Percentiles rank a stretch among this genome's conserved stretches.
Evolutionary conservation across 495 filamentous ascomycete genomes (phyloP).

Genomic region (Saxophila tyrrhenica): DNA sequence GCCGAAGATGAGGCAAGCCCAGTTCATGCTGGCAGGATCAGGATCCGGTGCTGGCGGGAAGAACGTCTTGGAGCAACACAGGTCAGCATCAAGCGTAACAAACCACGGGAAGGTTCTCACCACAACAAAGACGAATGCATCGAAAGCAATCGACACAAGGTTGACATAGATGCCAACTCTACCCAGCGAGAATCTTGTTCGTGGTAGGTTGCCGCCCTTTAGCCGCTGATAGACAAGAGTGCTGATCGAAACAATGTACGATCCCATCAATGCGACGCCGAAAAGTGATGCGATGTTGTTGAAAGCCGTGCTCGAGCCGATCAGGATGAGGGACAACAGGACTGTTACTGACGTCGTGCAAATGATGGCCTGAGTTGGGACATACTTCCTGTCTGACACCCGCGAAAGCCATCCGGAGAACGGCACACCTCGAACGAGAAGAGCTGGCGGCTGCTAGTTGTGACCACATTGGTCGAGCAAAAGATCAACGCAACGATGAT

Average conservation of each 20-base stretch:
- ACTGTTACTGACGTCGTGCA: slow-evolving; percentile 24
- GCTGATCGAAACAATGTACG: neutral
- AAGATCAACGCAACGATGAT: neutral
- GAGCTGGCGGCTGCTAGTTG: slow-evolving; percentile 1
- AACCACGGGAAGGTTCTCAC: too few species aligned
- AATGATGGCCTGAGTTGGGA: slow-evolving; percentile 22
- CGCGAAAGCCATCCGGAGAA: slow-evolving; percentile 39
- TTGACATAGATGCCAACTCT: neutral
- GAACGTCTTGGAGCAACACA: slow-evolving; percentile 21
- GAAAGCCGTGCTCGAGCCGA: neutral
- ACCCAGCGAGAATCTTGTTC: neutral
- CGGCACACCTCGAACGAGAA: slow-evolving; percentile 46
- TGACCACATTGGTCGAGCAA: neutral
- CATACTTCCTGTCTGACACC: slow-evolving; percentile 10
- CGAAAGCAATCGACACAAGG: neutral
- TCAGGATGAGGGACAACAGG: slow-evolving; percentile 8
- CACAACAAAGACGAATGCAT: slow-evolving; percentile 38
- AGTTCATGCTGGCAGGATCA: slow-evolving; percentile 5
- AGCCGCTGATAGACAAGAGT: neutral
- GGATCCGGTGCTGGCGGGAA: slow-evolving; percentile 35
- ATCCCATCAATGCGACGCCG: neutral
- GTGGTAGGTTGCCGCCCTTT: neutral
- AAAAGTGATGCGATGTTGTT: neutral
- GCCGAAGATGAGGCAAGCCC: slow-evolving; percentile 5
- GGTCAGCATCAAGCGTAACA: too few species aligned